Evolutionary conservation across 768 basidiomycete genomes (phyloP), one percentile per base, ranked within the genome.

Genomic region (Pholiota conissans): DNA sequence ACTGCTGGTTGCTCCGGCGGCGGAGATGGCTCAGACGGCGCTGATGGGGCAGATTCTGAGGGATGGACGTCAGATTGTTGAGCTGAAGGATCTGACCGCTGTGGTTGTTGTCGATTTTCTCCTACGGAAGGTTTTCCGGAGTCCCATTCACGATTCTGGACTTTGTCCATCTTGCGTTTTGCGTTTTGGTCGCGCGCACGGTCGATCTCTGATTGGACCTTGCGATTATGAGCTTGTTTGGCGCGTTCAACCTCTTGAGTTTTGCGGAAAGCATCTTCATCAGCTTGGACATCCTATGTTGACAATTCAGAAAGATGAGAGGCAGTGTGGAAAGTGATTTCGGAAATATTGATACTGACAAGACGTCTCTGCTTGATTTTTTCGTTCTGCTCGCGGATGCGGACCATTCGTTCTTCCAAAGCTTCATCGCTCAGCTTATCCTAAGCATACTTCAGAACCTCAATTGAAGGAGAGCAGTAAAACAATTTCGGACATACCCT

Each of bases 111-210:
- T 5, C 35, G 20, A 35, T 46, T 54, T 18, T 24, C 53, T 30
- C 42, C 53, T 24, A 5, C 42, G 29, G 39, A 6, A 20, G 42
- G 70, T 64, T 93, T 93, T 18, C 84, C 89, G 27, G 89, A 86
- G 69, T 93, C 91, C 91, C 91, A 93, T 74, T 93, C 91, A 14
- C 91, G 82, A 61, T 74, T 84, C 65, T 84, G 84, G 22, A 84
- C 79, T 74, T 87, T 91, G n/a, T 89, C 89, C 81, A 92, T 77
- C 75, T 93, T 93, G 32, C 87, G 78, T 63, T 83, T 84, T 52
- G 90, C 90, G 61, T 89, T 91, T 74, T 89, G 84, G 65, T 90
- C 89, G 27, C 91, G 84, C 30, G 88, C 81, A 27, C 80, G 81
- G 68, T 93, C 78, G 57, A 93, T 76, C 30, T 77, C 77, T 59